A percentile compares a stretch with the other conserved stretches of the same genome.
Evolutionary conservation across 768 basidiomycete species (phyloP).

Genomic region (Lactarius evosmus): DNA sequence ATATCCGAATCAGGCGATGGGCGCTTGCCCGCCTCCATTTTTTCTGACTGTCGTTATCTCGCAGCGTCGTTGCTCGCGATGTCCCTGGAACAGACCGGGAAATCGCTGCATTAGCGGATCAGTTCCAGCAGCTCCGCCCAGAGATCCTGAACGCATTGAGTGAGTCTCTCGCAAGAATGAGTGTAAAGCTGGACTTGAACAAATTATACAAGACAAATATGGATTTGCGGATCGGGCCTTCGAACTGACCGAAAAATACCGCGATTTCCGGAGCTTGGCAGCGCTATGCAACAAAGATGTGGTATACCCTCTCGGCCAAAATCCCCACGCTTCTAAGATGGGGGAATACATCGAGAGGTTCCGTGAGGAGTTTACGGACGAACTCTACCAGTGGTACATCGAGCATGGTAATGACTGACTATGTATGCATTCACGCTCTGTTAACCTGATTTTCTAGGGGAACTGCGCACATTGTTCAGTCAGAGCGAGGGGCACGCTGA

Average conservation of each 20-base stretch:
- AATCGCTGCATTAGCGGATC: slow-evolving; percentile 55
- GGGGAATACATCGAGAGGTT: slow-evolving; percentile 73
- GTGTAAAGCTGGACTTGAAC: slow-evolving; percentile 1
- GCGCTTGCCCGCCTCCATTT: background rate
- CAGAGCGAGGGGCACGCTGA: slow-evolving; percentile 60
- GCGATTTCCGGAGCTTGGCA: slow-evolving; percentile 82
- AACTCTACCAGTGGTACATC: slow-evolving; percentile 91
- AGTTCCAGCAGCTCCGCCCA: slow-evolving; percentile 69
- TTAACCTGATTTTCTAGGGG: slow-evolving; percentile 46
- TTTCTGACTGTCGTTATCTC: slow-evolving; percentile 4
- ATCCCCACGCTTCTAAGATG: slow-evolving; percentile 60
- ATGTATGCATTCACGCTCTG: background rate
- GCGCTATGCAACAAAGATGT: slow-evolving; percentile 71
- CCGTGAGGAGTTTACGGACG: slow-evolving; percentile 79
- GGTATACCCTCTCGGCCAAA: slow-evolving; percentile 60
- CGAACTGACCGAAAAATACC: slow-evolving; percentile 78
- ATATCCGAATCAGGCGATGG: slow-evolving; percentile 11
- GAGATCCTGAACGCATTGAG: slow-evolving; percentile 78
- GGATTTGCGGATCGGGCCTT: slow-evolving; percentile 72
- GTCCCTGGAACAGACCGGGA: slow-evolving; percentile 54
- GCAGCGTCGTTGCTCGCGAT: slow-evolving; percentile 45
- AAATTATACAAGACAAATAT: slow-evolving; percentile 49
- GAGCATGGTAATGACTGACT: slow-evolving; percentile 60
- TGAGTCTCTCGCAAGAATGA: slow-evolving; percentile 38
- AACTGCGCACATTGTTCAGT: slow-evolving; percentile 76